Conservation (phyloP, 805 yeast genomes). For the Saccharomyces mikatae region DNA sequence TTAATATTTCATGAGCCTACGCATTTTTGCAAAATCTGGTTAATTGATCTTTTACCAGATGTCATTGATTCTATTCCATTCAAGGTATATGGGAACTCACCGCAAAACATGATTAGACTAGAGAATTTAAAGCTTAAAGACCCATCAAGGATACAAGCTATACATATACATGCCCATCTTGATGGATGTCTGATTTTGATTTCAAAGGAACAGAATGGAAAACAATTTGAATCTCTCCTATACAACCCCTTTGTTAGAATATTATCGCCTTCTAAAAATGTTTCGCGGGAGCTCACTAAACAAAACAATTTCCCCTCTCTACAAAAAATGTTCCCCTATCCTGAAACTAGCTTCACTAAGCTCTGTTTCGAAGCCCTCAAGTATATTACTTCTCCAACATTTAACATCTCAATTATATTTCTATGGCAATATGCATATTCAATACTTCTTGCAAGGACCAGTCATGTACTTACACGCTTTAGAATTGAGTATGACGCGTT, state of each 20-base stretch:
- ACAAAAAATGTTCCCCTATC: slow-evolving; percentile 6
- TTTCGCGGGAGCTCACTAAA: slow-evolving; percentile 10
- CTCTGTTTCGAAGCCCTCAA: slow-evolving; percentile 17
- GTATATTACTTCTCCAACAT: slow-evolving; percentile 11
- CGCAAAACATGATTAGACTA: slow-evolving; percentile 15
- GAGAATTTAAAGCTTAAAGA: slow-evolving; percentile 6
- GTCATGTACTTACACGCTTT: neutral
- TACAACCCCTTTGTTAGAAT: slow-evolving; percentile 26
- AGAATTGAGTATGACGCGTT: slow-evolving; percentile 4
- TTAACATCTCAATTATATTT: slow-evolving; percentile 12
- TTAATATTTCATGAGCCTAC: slow-evolving; percentile 42
- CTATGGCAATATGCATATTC: slow-evolving; percentile 17
- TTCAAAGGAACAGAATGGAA: slow-evolving; percentile 16
- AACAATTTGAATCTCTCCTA: slow-evolving; percentile 30
- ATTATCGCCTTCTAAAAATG: slow-evolving; percentile 14
- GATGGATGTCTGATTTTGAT: slow-evolving; percentile 20
- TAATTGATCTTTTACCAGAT: slow-evolving; percentile 28
- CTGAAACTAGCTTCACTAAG: slow-evolving; percentile 6
- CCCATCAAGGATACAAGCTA: neutral
- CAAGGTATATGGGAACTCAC: slow-evolving; percentile 24
- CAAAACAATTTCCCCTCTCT: slow-evolving; percentile 4
- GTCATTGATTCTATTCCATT: slow-evolving; percentile 20
- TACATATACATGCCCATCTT: slow-evolving; percentile 20
- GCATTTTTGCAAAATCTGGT: slow-evolving; percentile 41
- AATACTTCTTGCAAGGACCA: neutral